Conservation (phyloP, 257 asterid genomes). For the Rauvolfia tetraphylla region DNA sequence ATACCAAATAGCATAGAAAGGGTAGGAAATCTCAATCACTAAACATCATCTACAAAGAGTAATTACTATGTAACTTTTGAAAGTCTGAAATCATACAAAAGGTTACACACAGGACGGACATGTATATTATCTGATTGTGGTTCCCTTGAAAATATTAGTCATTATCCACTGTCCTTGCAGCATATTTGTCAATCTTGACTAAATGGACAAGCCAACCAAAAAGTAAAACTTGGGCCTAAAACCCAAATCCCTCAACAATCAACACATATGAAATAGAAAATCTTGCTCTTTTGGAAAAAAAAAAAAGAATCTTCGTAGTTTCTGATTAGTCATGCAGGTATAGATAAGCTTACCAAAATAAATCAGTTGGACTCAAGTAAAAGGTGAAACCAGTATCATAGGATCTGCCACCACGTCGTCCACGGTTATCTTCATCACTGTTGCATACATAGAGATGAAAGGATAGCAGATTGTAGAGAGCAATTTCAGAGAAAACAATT, state of each 20-base stretch:
- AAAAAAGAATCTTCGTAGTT: background rate
- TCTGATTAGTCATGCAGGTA: slow-evolving; percentile 11
- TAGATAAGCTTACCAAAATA: slow-evolving; percentile 63
- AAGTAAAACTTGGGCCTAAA: background rate
- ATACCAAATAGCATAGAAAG: background rate
- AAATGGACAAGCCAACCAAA: background rate
- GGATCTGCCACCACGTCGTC: slow-evolving; percentile 68
- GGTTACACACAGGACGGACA: background rate
- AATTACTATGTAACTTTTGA: background rate
- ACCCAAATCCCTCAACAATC: background rate
- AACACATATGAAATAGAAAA: background rate
- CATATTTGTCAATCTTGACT: slow-evolving; percentile 4
- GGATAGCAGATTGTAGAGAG: background rate
- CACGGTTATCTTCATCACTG: slow-evolving; percentile 85
- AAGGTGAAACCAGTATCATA: slow-evolving; percentile 55
- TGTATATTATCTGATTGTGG: background rate
- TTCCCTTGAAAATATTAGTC: background rate
- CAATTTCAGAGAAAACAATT: background rate
- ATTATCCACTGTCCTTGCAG: background rate
- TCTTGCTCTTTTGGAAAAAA: background rate
- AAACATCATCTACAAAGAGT: background rate
- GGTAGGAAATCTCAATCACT: background rate
- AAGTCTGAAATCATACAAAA: no score
- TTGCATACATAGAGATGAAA: slow-evolving; percentile 13
- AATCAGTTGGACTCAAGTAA: slow-evolving; percentile 64